Conservation (phyloP, 179 eudicot genomes). For the Beta macrorhiza region DNA sequence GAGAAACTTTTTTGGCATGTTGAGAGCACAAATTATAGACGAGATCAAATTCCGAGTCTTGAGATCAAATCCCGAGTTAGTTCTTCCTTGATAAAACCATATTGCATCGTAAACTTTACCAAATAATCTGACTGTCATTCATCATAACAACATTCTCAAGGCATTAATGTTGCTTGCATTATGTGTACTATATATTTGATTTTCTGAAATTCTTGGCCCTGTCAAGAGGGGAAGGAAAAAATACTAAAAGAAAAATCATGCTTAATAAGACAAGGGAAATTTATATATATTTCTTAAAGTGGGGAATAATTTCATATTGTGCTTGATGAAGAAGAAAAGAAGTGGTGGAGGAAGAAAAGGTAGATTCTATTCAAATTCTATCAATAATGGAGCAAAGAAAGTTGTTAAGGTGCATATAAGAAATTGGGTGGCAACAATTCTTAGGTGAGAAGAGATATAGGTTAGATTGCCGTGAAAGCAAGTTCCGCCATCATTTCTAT, state of each 20-base stretch:
- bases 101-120: too few relatives aligned
- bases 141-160: too few relatives aligned
- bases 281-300: not conserved
- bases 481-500: not conserved
- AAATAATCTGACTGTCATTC: too few relatives aligned
- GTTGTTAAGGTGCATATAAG: not conserved
- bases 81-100: too few relatives aligned
- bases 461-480: slow-evolving; percentile 8
- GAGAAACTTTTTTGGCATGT: not conserved
- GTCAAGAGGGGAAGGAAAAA: too few relatives aligned
- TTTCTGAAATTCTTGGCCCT: too few relatives aligned
- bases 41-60: too few relatives aligned
- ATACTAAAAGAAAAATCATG: too few relatives aligned
- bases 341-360: not conserved
- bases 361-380: slow-evolving; percentile 3
- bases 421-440: slow-evolving; percentile 1
- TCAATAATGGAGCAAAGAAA: not conserved
- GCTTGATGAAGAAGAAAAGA: slow-evolving; percentile 11
- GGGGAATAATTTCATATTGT: slow-evolving; percentile 15
- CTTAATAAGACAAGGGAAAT: not conserved
- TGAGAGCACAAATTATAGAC: too few relatives aligned
- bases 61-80: too few relatives aligned
- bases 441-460: not conserved
- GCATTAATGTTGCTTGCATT: too few relatives aligned
- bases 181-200: too few relatives aligned